These are phyloP conservation scores for Hypericum perforatum DNA, from an alignment of 345 rosid species.

Conservation along the genomic window DNA sequence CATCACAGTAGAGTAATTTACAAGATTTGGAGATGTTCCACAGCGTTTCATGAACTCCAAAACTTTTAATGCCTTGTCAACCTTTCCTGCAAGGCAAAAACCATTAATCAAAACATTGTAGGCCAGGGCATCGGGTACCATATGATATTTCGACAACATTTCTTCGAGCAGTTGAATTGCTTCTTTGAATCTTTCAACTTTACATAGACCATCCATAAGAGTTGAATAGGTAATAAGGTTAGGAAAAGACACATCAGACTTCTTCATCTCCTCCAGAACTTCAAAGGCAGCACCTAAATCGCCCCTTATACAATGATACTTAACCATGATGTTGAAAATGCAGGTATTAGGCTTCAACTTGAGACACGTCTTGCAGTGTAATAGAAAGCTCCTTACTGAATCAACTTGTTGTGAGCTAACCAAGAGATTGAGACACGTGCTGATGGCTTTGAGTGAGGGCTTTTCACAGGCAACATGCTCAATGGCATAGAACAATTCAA, in stretches of 20 bases:
- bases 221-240: conserved; percentile 71
- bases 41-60: conserved; percentile 73
- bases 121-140: conserved; percentile 65
- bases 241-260: conserved; percentile 48
- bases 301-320: conserved; percentile 69
- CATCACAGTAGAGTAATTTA: conserved; percentile 62
- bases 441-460: conserved; percentile 70
- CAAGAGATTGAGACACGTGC: conserved; percentile 81
- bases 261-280: conserved; percentile 71
- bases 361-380: conserved; percentile 35
- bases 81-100: conserved; percentile 58
- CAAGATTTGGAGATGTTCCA: conserved; percentile 61
- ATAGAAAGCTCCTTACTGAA: conserved; percentile 39
- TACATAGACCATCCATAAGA: conserved; percentile 52
- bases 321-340: conserved; percentile 78
- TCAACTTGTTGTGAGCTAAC: conserved; percentile 51
- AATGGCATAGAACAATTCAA: conserved; percentile 64
- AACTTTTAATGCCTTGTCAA: conserved; percentile 59
- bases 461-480: conserved; percentile 55
- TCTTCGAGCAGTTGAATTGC: conserved; percentile 69
- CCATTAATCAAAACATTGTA: conserved; percentile 76
- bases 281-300: conserved; percentile 47
- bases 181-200: conserved; percentile 49
- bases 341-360: conserved; percentile 68
- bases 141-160: conserved; percentile 64